A percentile compares a stretch with the other conserved stretches of the same genome.
phyloP scores from a whole-genome alignment of 495 filamentous ascomycete species.

The Penicillium ucsense region DNA sequence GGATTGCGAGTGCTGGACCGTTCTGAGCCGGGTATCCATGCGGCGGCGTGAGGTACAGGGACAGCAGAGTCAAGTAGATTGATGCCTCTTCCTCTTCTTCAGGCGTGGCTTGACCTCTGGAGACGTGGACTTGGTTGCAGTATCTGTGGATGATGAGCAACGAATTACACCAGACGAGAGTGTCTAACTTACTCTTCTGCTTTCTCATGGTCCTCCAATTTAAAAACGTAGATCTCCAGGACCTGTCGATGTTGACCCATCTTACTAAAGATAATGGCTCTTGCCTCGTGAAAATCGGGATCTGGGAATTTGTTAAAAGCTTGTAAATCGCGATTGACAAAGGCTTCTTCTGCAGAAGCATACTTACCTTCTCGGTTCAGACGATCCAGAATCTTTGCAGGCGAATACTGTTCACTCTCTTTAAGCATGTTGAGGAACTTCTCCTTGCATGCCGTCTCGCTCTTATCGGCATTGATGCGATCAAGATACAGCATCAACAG shows the following conservation, averaged over 20 bases:
- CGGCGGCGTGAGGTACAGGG: conserved; percentile 81
- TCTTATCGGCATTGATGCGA: conserved; percentile 37
- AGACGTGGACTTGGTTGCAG: conserved; percentile 72
- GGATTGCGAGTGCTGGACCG: conserved; percentile 70
- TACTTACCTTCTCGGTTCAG: conserved; percentile 68
- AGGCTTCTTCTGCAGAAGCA: neutral
- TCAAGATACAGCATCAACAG: conserved; percentile 69
- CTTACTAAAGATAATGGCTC: conserved; percentile 85
- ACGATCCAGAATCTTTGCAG: conserved; percentile 60
- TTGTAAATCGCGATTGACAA: too few species aligned
- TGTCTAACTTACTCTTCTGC: conserved; percentile 66
- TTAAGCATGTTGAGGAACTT: conserved; percentile 66
- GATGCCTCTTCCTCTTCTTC: conserved; percentile 52
- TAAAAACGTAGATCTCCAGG: conserved; percentile 92
- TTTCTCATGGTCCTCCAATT: conserved; percentile 73
- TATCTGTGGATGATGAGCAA: conserved; percentile 50
- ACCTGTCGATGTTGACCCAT: conserved; percentile 95
- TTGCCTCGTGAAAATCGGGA: conserved; percentile 77
- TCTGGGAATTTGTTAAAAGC: conserved; percentile 36
- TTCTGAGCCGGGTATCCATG: conserved; percentile 63
- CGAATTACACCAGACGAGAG: too few species aligned
- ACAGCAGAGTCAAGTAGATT: conserved; percentile 85
- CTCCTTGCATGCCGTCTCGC: conserved; percentile 46
- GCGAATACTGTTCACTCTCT: conserved; percentile 69
- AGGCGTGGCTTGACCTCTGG: conserved; percentile 17